Evolutionary conservation across 1,284 basidiomycete genomes (phyloP).

Genomic region (Austroboletus novae-zelandiae): DNA sequence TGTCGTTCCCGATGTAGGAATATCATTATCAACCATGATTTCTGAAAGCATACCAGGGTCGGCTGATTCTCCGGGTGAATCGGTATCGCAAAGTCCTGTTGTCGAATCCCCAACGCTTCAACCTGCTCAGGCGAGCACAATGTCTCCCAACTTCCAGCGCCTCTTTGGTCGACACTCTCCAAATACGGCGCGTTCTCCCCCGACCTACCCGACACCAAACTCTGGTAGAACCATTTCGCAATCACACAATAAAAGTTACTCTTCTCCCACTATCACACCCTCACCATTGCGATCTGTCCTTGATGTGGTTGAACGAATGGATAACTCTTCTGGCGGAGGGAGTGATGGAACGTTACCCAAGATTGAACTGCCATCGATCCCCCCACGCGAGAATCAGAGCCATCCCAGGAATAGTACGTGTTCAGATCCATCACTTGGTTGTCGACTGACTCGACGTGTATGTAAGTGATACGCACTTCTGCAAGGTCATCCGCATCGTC

Average conservation of each 20-base stretch:
- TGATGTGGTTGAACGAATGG: constrained; percentile 13
- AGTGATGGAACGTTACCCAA: constrained; percentile 27
- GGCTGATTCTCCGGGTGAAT: too few species aligned
- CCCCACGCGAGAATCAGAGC: constrained; percentile 35
- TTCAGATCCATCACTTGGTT: neutral
- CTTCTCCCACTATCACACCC: constrained; percentile 27
- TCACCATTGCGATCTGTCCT: constrained; percentile 31
- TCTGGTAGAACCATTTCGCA: too few species aligned
- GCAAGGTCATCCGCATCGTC: constrained; percentile 36
- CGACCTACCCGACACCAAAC: too few species aligned
- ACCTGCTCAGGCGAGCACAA: too few species aligned
- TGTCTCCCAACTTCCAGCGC: too few species aligned
- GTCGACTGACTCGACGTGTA: neutral
- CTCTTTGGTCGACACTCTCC: too few species aligned
- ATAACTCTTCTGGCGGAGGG: constrained; percentile 22
- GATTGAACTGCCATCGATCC: constrained; percentile 25
- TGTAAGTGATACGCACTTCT: constrained; percentile 29
- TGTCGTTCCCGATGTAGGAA: too few species aligned
- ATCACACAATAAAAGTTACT: constrained; percentile 33
- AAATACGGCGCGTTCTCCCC: too few species aligned
- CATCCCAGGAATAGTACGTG: constrained; percentile 33
- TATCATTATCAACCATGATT: too few species aligned
- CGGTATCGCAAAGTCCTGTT: too few species aligned
- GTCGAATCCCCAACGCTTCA: too few species aligned
- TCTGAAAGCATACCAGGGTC: too few species aligned